phyloP scores from a whole-genome alignment of 1,284 basidiomycete genomes.

The Apiotrichum siamense region DNA sequence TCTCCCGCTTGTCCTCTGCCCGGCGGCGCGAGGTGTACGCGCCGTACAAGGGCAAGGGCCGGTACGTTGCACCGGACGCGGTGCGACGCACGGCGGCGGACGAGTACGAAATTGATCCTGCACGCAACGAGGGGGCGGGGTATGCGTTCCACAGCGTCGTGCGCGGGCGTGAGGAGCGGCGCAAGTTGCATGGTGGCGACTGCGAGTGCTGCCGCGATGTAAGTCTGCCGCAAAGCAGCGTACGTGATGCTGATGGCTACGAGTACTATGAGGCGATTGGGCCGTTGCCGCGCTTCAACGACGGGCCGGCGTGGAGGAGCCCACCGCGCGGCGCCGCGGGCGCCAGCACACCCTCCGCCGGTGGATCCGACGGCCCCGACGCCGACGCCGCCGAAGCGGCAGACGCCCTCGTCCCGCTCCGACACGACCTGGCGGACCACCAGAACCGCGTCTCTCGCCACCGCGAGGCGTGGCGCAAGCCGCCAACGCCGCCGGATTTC shows the following conservation, averaged over 20 bases:
- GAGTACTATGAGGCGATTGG: constrained; percentile 79
- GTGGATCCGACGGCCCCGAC: too few relatives aligned
- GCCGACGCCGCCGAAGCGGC: constrained; percentile 15
- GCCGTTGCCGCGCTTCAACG: constrained; percentile 59
- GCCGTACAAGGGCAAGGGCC: constrained; percentile 37
- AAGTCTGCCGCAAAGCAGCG: constrained; percentile 45
- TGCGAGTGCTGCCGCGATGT: constrained; percentile 81
- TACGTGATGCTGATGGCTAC: neutral
- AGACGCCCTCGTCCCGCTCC: constrained; percentile 6
- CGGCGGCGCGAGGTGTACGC: constrained; percentile 36
- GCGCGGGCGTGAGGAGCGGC: constrained; percentile 60
- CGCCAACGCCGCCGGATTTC: constrained; percentile 73
- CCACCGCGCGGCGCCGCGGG: too few relatives aligned
- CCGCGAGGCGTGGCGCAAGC: constrained; percentile 59
- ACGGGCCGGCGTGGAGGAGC: constrained; percentile 66
- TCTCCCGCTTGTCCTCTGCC: constrained; percentile 23
- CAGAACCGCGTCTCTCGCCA: constrained; percentile 72
- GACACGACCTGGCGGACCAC: constrained; percentile 54
- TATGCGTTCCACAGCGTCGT: constrained; percentile 73
- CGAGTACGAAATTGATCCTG: constrained; percentile 61
- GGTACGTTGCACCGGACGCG: constrained; percentile 34
- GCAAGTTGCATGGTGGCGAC: constrained; percentile 65
- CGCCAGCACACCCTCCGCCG: too few relatives aligned
- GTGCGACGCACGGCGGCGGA: constrained; percentile 56
- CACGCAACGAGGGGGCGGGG: constrained; percentile 58